phyloP scores from a whole-genome alignment of 768 basidiomycete species.

The Royoungia palumana region DNA sequence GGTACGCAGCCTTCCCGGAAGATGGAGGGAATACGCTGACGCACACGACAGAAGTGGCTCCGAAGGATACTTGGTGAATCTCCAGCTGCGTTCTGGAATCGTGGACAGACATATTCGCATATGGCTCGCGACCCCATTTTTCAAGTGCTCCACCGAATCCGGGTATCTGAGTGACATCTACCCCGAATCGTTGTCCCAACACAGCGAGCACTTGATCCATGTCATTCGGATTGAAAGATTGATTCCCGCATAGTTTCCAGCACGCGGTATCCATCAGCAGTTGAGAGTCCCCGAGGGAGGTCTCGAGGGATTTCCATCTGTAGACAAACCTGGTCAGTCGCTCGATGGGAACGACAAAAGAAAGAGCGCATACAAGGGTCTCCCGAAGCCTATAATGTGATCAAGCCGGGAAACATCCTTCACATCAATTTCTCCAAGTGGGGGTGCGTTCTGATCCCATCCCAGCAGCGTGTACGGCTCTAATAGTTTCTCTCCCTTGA shows the following conservation, averaged over 20 bases:
- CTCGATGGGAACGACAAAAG: no score
- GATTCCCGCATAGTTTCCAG: neutral
- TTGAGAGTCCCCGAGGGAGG: no score
- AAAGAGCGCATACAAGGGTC: conserved; percentile 5
- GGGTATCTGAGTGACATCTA: conserved; percentile 1
- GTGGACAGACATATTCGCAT: conserved; percentile 4
- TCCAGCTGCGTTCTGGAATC: neutral
- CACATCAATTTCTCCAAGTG: neutral
- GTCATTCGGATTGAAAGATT: neutral
- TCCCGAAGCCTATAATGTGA: neutral
- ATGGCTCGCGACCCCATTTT: conserved; percentile 3
- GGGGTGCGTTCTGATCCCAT: neutral
- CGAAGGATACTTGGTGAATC: conserved; percentile 8
- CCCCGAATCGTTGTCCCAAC: conserved; percentile 3
- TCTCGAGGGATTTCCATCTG: no score
- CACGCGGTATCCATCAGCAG: neutral
- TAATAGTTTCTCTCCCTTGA: neutral
- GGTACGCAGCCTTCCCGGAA: no score
- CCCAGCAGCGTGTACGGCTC: conserved; percentile 1
- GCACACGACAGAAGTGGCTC: conserved; percentile 8
- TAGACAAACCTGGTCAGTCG: no score
- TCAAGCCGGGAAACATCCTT: neutral
- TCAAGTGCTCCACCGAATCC: neutral
- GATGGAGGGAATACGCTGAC: neutral
- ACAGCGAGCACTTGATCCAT: neutral